phyloP scores from a whole-genome alignment of 192 early-diverging fungal species.

The Backusella tuberculispora region DNA sequence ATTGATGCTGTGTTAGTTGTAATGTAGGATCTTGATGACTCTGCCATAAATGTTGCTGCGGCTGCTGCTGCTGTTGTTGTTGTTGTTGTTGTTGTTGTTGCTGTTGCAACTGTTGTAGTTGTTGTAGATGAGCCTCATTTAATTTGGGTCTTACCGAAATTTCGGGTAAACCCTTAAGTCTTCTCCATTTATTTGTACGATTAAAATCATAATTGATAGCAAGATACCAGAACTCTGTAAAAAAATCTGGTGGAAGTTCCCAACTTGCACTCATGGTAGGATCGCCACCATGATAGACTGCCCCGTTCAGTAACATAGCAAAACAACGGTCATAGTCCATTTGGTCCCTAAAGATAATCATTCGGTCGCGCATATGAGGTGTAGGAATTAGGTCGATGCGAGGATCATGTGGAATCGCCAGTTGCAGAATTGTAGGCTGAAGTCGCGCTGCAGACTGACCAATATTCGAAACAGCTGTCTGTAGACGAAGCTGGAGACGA shows the following conservation, averaged over 20 bases:
- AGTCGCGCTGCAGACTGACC: slow-evolving; percentile 26
- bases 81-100: neutral
- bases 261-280: slow-evolving; percentile 36
- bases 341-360: slow-evolving; percentile 43
- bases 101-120: neutral
- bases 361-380: slow-evolving; percentile 43
- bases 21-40: too few relatives aligned
- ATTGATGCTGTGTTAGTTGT: too few relatives aligned
- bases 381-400: slow-evolving; percentile 42
- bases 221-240: slow-evolving; percentile 38
- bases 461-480: slow-evolving; percentile 20
- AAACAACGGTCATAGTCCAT: slow-evolving; percentile 43
- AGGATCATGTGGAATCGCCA: slow-evolving; percentile 43
- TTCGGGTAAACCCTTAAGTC: slow-evolving; percentile 32
- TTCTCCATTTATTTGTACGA: slow-evolving; percentile 38
- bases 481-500: slow-evolving; percentile 35
- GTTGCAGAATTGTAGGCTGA: slow-evolving; percentile 37
- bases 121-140: neutral
- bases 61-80: neutral
- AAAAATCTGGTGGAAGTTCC: slow-evolving; percentile 37
- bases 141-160: neutral
- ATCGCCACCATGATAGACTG: slow-evolving; percentile 41
- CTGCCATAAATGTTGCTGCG: neutral
- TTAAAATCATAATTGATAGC: slow-evolving; percentile 33
- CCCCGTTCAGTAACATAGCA: slow-evolving; percentile 32